Conservation (phyloP, 2,329 filamentous ascomycete genomes). For the Colletotrichum sp. region DNA sequence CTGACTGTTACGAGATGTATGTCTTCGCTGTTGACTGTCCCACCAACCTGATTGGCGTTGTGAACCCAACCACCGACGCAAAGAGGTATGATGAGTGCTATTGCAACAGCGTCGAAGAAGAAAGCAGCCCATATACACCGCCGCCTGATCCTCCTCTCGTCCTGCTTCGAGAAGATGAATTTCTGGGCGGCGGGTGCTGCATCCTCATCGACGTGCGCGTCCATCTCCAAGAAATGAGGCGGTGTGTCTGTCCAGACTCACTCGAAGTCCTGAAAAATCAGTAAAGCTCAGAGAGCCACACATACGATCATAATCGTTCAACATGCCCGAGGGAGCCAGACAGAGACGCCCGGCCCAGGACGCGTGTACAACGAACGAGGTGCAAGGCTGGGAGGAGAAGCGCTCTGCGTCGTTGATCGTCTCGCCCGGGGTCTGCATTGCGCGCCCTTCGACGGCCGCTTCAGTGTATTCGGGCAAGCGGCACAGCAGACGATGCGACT, state of each 20-base stretch:
- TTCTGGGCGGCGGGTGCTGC: not conserved
- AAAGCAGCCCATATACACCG: not conserved
- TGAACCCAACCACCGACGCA: slow-evolving; percentile 6
- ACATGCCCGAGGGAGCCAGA: not conserved
- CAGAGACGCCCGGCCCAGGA: not conserved
- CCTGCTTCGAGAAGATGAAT: not conserved
- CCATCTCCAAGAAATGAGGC: not conserved
- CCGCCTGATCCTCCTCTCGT: slow-evolving; percentile 4
- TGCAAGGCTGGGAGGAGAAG: not conserved
- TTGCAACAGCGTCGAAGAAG: not conserved
- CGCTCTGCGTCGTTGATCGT: not conserved
- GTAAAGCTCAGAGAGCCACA: not conserved
- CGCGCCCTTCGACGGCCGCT: not conserved
- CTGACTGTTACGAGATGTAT: slow-evolving; percentile 5
- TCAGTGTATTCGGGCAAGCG: not conserved
- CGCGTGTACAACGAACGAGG: not conserved
- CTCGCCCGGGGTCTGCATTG: not conserved
- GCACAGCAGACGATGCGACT: not conserved
- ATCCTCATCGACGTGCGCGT: not conserved
- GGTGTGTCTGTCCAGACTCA: not conserved
- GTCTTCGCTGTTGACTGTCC: not conserved
- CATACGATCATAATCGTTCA: not conserved
- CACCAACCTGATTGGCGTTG: not conserved
- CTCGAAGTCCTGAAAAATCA: not conserved
- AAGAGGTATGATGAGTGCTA: not conserved